Evolutionary conservation across 805 yeast genomes (phyloP).

Genomic region (Suhomyces emberorum): DNA sequence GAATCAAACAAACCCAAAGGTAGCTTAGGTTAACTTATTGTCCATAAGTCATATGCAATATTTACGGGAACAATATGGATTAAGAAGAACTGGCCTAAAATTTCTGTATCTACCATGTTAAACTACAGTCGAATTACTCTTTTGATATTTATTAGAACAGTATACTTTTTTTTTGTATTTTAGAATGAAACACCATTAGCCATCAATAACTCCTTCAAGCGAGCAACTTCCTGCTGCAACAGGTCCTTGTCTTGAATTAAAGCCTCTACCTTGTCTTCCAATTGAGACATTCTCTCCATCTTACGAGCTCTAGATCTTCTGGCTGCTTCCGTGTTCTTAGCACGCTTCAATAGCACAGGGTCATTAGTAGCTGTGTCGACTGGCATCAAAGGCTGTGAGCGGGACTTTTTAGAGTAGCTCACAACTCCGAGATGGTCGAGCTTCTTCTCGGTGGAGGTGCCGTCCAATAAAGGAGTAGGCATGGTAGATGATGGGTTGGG

Average conservation of each 20-base stretch:
- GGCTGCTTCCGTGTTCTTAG: constrained; percentile 97
- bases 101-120: too few species aligned
- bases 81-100: too few species aligned
- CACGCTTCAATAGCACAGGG: constrained; percentile 79
- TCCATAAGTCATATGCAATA: too few species aligned
- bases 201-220: constrained; percentile 51
- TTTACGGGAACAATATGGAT: too few species aligned
- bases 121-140: too few species aligned
- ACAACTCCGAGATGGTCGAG: constrained; percentile 74
- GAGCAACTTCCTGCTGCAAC: constrained; percentile 60
- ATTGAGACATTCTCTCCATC: constrained; percentile 79
- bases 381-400: constrained; percentile 69
- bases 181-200: constrained; percentile 7
- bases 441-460: constrained; percentile 22
- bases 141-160: too few species aligned
- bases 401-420: constrained; percentile 73
- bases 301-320: constrained; percentile 92
- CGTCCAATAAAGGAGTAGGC: constrained; percentile 32
- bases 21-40: too few species aligned
- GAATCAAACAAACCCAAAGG: too few species aligned
- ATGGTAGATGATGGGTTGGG: constrained; percentile 30
- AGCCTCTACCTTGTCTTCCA: constrained; percentile 73
- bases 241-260: constrained; percentile 56
- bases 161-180: constrained; percentile 4
- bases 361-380: constrained; percentile 58